phyloP scores from a whole-genome alignment of 257 asterid species.

The Solanum microdontum region DNA sequence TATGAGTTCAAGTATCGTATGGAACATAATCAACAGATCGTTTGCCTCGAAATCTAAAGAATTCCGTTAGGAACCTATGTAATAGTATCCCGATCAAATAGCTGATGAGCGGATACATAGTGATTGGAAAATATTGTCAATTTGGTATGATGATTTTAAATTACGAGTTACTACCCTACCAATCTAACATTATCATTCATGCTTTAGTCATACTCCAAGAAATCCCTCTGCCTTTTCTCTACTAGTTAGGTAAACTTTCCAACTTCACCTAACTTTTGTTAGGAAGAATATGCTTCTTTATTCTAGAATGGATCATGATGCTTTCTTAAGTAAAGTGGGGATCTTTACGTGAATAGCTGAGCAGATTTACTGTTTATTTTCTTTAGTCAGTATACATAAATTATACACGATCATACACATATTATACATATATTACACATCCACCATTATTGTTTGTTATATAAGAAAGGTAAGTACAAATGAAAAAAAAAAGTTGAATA shows the following conservation, averaged over 20 bases:
- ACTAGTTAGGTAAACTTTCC: background rate
- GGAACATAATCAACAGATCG: background rate
- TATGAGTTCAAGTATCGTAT: background rate
- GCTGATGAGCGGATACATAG: background rate
- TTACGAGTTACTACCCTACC: background rate
- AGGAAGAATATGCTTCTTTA: background rate
- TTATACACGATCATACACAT: no score
- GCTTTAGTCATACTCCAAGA: background rate
- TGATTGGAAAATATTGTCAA: background rate
- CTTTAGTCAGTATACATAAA: no score
- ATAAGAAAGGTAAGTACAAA: background rate
- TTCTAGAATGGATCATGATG: background rate
- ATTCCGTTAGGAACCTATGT: background rate
- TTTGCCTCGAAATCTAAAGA: background rate
- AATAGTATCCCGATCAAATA: background rate
- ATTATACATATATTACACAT: background rate
- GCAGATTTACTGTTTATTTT: background rate
- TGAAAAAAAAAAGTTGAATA: background rate
- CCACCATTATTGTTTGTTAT: background rate
- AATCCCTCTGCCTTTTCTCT: background rate
- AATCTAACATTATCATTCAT: background rate
- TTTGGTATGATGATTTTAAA: background rate
- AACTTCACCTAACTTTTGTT: background rate
- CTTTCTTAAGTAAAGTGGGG: no score
- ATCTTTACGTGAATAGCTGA: background rate